Conservation (phyloP, 179 eudicot species). For the Nepenthes alata region DNA sequence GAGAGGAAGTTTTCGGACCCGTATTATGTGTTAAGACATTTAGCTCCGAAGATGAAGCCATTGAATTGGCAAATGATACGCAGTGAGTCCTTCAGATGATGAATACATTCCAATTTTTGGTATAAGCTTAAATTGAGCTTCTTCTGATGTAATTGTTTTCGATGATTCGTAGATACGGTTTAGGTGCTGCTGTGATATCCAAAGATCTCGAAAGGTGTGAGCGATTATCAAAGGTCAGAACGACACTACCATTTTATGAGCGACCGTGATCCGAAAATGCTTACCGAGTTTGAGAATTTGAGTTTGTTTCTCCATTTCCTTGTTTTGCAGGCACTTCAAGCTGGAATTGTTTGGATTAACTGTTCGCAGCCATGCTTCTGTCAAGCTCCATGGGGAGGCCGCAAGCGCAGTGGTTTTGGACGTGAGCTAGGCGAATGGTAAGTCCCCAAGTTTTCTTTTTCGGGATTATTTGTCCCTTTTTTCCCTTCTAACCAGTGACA, state of each 20-base stretch:
- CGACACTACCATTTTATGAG: constrained; percentile 6
- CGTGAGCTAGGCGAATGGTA: constrained; percentile 99
- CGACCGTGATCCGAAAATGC: not conserved
- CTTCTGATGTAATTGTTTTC: too few relatives aligned
- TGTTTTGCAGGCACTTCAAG: constrained; percentile 43
- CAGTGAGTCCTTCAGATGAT: constrained; percentile 36
- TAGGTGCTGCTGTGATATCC: constrained; percentile 84
- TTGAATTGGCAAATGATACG: constrained; percentile 86
- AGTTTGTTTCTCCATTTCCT: not conserved
- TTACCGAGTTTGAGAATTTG: not conserved
- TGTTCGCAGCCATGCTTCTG: constrained; percentile 98
- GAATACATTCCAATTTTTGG: too few relatives aligned
- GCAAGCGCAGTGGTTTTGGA: constrained; percentile 94
- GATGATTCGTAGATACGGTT: constrained; percentile 47
- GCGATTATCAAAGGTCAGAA: constrained; percentile 68
- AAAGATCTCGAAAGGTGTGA: constrained; percentile 84
- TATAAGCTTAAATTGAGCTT: too few relatives aligned
- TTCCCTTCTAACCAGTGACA: not conserved
- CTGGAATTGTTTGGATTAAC: constrained; percentile 95
- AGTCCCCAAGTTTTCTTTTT: constrained; percentile 4
- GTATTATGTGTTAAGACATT: constrained; percentile 92
- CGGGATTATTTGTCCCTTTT: not conserved
- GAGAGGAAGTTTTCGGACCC: constrained; percentile 97
- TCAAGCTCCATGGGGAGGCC: constrained; percentile 99
- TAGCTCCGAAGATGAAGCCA: constrained; percentile 86